phyloP scores from a whole-genome alignment of 2,329 filamentous ascomycete genomes.

The Colletotrichum orbiculare region DNA sequence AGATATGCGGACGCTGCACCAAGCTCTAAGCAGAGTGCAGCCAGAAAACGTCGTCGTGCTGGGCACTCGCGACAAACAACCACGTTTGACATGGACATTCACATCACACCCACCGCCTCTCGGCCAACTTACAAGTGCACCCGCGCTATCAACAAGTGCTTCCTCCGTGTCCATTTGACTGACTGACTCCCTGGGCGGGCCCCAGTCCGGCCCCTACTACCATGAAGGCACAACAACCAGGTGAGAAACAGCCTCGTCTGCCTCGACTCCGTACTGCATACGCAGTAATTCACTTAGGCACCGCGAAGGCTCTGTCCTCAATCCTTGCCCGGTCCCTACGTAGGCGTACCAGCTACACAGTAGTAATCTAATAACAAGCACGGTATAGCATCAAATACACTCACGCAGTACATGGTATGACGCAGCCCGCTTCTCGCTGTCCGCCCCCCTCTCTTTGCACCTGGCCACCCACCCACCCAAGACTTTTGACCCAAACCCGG shows the following conservation, averaged over 20 bases:
- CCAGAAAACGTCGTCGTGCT: too few species aligned
- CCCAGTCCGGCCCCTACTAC: too few species aligned
- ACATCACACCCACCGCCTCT: slow-evolving; percentile 9
- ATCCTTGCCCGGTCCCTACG: too few species aligned
- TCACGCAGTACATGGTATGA: slow-evolving; percentile 34
- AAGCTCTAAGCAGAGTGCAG: too few species aligned
- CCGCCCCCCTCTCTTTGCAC: slow-evolving; percentile 9
- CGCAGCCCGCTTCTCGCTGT: slow-evolving; percentile 38
- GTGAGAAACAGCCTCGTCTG: slow-evolving; percentile 32
- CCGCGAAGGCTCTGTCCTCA: slow-evolving; percentile 47
- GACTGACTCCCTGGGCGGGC: too few species aligned
- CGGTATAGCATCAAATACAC: too few species aligned
- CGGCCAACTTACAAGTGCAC: slow-evolving; percentile 10
- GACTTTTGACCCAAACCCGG: too few species aligned
- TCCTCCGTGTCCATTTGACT: slow-evolving; percentile 14
- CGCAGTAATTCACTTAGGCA: slow-evolving; percentile 25
- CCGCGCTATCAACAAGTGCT: slow-evolving; percentile 34
- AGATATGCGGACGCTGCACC: too few species aligned
- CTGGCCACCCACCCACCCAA: slow-evolving; percentile 3
- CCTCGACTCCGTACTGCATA: slow-evolving; percentile 20
- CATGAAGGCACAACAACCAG: neutral
- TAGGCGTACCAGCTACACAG: too few species aligned
- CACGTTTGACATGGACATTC: too few species aligned
- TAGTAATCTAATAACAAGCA: too few species aligned
- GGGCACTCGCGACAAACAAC: too few species aligned